Base-by-base conservation (phyloP, 116 monocot species). In the Zostera marina region DNA sequence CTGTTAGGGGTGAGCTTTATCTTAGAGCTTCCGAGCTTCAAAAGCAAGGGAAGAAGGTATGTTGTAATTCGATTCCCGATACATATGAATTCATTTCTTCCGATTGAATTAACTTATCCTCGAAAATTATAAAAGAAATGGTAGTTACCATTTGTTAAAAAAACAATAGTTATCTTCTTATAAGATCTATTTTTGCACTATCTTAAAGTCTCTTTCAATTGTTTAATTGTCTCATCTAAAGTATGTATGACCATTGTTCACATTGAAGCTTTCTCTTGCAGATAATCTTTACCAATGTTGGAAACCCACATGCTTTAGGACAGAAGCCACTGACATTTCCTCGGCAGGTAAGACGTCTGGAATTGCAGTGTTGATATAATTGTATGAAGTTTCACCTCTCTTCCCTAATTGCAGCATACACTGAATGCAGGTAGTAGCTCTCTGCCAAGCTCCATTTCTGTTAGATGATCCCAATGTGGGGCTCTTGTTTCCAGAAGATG, bases 251-350 rank as follows among this genome's bases (percentile, higher is more conserved):
- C 26, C 26, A 2, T 2, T 26, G 26, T 26, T 26, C 4, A 26
- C 4, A 26, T 26, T 26, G 26, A 26, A 26, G 26, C 26, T 26
- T 26, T 26, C 1, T 26, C 26, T 63, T 79, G 60, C 79, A 93
- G 96, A 98, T 98, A 47, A 85, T 98, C 52, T 98, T 98, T 63
- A 89, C 96, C 54, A 89, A 98, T 70, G 96, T 89, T 64, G 96
- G 96, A 44, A 98, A 89, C 45, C 96, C 96, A 53, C 96, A 98
- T 63, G 96, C 96, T 62, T 68, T 98, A 57, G 96, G 96, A 32
- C 96, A 98, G 69, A 98, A 86, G 47, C 96, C 96, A 13, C 61
- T 98, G 70, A 89, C 96, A 61, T 98, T 98, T 19, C 86, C 96
- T 74, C 96, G 96, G 44, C 96, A 98, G 96, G 96, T 98, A 22